These are phyloP conservation scores for Aureobasidium mangrovei DNA, from an alignment of 2,329 filamentous ascomycete species.

Conservation along the genomic window DNA sequence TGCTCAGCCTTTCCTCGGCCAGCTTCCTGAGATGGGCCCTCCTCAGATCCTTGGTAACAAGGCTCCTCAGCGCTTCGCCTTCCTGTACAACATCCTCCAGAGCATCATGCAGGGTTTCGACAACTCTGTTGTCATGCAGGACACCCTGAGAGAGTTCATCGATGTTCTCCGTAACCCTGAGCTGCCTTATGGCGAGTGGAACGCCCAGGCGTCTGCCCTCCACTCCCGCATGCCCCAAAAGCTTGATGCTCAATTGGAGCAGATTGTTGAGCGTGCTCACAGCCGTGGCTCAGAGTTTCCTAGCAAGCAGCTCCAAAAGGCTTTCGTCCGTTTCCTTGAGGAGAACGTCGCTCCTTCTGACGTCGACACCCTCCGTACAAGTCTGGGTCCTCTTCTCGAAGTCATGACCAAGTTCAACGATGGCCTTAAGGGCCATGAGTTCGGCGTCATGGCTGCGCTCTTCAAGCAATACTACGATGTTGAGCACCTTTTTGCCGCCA, in stretches of 20 bases:
- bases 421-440: slow-evolving; percentile 84
- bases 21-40: slow-evolving; percentile 76
- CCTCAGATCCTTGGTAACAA: slow-evolving; percentile 86
- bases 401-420: slow-evolving; percentile 76
- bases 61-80: slow-evolving; percentile 75
- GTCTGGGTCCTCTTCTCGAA: slow-evolving; percentile 65
- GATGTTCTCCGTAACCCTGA: slow-evolving; percentile 82
- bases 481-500: slow-evolving; percentile 79
- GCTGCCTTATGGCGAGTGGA: slow-evolving; percentile 94
- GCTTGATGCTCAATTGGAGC: slow-evolving; percentile 71
- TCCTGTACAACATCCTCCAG: slow-evolving; percentile 66
- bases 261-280: slow-evolving; percentile 77
- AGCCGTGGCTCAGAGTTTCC: slow-evolving; percentile 79
- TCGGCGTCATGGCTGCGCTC: slow-evolving; percentile 69
- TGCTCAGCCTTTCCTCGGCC: slow-evolving; percentile 84
- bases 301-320: slow-evolving; percentile 75
- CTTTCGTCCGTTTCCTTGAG: slow-evolving; percentile 78
- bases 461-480: slow-evolving; percentile 73
- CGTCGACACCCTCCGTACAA: slow-evolving; percentile 61
- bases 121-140: slow-evolving; percentile 92
- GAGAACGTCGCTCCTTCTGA: slow-evolving; percentile 71
- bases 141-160: slow-evolving; percentile 80
- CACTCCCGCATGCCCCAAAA: slow-evolving; percentile 95
- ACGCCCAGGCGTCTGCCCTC: slow-evolving; percentile 89
- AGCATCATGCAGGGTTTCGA: slow-evolving; percentile 93